Evolutionary conservation across 495 filamentous ascomycete genomes (phyloP).

Genomic region (Aspergillus sclerotiicarbonarius): DNA sequence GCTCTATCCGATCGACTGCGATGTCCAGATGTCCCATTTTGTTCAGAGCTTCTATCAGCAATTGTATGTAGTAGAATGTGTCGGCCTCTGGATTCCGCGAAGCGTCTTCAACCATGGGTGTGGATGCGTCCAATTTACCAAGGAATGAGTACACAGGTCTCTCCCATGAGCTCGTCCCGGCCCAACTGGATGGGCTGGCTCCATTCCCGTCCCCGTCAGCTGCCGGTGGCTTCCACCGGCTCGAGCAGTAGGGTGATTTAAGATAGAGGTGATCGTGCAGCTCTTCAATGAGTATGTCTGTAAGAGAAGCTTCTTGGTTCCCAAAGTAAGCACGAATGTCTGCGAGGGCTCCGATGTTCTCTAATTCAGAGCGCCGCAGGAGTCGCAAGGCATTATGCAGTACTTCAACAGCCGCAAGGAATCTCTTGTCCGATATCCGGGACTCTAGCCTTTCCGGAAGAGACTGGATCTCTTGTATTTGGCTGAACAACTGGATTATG

Average conservation of each 20-base stretch:
- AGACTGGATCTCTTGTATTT: conserved; percentile 85
- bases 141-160: conserved; percentile 75
- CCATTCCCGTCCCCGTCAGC: conserved; percentile 55
- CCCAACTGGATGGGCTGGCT: conserved; percentile 43
- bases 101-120: conserved; percentile 75
- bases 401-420: conserved; percentile 87
- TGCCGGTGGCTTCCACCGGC: conserved; percentile 74
- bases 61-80: conserved; percentile 86
- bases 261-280: conserved; percentile 96
- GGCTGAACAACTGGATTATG: conserved; percentile 77
- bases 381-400: conserved; percentile 81
- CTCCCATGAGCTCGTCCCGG: conserved; percentile 42
- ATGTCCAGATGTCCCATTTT: conserved; percentile 80
- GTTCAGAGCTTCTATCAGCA: conserved; percentile 85
- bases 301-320: conserved; percentile 88
- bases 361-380: conserved; percentile 82
- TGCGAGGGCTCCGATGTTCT: conserved; percentile 83
- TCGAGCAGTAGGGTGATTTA: conserved; percentile 93
- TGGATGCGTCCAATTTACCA: conserved; percentile 70
- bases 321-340: conserved; percentile 85
- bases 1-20: conserved; percentile 85
- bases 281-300: conserved; percentile 94
- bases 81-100: conserved; percentile 93
- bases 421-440: conserved; percentile 92
- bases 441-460: conserved; percentile 92